phyloP scores from a whole-genome alignment of 2,329 filamentous ascomycete species.

The Arthrobotrys entomopaga region DNA sequence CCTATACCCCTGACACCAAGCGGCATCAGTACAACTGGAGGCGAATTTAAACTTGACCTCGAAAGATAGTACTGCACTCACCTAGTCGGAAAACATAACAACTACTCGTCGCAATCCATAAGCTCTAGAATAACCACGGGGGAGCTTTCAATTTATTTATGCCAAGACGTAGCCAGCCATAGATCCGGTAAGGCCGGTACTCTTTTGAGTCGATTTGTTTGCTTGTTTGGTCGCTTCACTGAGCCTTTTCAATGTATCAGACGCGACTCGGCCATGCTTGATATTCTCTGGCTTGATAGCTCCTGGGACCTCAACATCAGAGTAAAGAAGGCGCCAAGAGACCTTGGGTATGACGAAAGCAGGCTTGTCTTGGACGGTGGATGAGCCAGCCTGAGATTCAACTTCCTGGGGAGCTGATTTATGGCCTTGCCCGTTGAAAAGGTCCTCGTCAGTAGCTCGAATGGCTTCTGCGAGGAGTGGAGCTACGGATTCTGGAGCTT shows the following conservation, averaged over 20 bases:
- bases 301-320: background rate
- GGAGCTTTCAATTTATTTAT: background rate
- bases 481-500: background rate
- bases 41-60: too few species aligned
- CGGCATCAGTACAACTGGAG: too few species aligned
- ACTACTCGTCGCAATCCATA: too few species aligned
- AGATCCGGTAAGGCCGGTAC: background rate
- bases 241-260: background rate
- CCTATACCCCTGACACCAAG: too few species aligned
- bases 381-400: background rate
- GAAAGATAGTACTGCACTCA: too few species aligned
- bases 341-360: slow-evolving; percentile 5
- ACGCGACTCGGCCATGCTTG: background rate
- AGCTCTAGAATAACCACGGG: too few species aligned
- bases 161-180: slow-evolving; percentile 11
- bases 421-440: background rate
- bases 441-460: background rate
- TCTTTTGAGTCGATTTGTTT: background rate
- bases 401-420: background rate
- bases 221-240: background rate
- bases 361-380: background rate
- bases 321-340: slow-evolving; percentile 15
- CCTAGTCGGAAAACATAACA: too few species aligned
- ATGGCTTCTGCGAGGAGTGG: background rate
- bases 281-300: slow-evolving; percentile 2